Evolutionary conservation across 2,329 filamentous ascomycete species (phyloP), one percentile per base, ranked within the genome.

Genomic region (Trichoderma citrinoviride): DNA sequence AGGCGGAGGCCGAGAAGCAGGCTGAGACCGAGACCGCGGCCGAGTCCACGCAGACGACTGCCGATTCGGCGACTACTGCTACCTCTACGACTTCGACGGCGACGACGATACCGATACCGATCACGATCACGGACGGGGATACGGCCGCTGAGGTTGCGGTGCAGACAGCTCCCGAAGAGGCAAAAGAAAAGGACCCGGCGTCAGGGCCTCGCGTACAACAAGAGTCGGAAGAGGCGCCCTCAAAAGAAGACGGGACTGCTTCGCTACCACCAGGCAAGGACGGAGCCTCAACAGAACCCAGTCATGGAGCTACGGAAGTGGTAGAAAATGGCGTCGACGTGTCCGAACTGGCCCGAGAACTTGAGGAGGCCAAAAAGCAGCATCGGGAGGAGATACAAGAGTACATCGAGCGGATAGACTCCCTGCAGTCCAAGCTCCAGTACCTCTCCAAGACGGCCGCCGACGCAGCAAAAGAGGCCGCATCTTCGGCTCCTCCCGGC

Each of bases 401-500:
- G 55, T 92, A 97, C 68, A 84, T 94, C 7, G 95, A 99, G 77
- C 88, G 90, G 41, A 95, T 97, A 63, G 95, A 99, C 79, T 90
- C 93, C 4, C 79, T 99, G 1, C 92, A 98, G 75, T 87, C 92
- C 7, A 98, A 99, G 74, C 80, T 99, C 29, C 90, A 93, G 69
- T 97, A 96, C 72, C 80, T 99, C 14, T 89, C 93, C 2, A 90
- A 90, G 67, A 90, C 93, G 72, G 89, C 91, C 14, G 86, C 90
- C 0, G 89, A 93, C 37, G 83, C 89, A 0, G 92, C 95, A 1
- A 90, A 88, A 72, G 86, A 87, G 69, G 84, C 87, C 7, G 87
- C 86, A 2, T 79, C 83, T n/a, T 79, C 83, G 25, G 87, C 90
- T 0, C 79, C 85, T 2, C 74, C 85, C 0, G 90, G 90, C 6